Evolutionary conservation across 169 alveolate species (phyloP), one percentile per base, ranked within the genome.

Genomic region (Plasmodium gallinaceum): DNA sequence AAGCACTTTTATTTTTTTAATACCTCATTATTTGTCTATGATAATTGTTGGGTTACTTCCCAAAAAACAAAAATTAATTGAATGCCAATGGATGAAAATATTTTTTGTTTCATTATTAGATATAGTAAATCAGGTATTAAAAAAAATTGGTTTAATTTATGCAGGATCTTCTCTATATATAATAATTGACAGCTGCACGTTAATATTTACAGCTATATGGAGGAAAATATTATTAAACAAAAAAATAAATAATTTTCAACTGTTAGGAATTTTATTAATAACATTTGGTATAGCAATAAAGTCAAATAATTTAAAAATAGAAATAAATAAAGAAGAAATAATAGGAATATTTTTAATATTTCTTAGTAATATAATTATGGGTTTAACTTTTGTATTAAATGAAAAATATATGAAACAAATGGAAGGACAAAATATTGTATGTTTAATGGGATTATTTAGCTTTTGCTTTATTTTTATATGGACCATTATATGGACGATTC

Each of bases 21-120:
- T 92, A n/a, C 95, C 95, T 20, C 95, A 92, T 43, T 92, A 92
- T 57, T 92, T 86, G 70, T 88, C 95, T 7, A 92, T 92, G 95
- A 74, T 89, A 37, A 37, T 90, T 58, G 95, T 92, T 18, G 95
- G 95, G 14, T 42, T 83, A 16, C 12, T 91, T 37, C 94, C 94
- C 14, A 91, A 75, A 32, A 69, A 91, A 24, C 80, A 87, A 16
- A 86, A 74, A 51, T 76, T 91, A 45, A 80, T 76, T 16, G 92
- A 92, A 18, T 92, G 95, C 68, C 66, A 92, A 70, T 92, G 95
- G 95, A 74, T 90, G 54, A 88, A 74, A 64, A 93, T 92, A 42
- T 51, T 90, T 16, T 48, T 92, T 73, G 92, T 92, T 14, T 88
- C 94, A 7, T 8, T 73, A 24, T 22, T 88, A n/a, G 95, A 92